A percentile compares a stretch with the other conserved stretches of the same genome.
phyloP scores from a whole-genome alignment of 208 protist species.

The Phytomonas francai region DNA sequence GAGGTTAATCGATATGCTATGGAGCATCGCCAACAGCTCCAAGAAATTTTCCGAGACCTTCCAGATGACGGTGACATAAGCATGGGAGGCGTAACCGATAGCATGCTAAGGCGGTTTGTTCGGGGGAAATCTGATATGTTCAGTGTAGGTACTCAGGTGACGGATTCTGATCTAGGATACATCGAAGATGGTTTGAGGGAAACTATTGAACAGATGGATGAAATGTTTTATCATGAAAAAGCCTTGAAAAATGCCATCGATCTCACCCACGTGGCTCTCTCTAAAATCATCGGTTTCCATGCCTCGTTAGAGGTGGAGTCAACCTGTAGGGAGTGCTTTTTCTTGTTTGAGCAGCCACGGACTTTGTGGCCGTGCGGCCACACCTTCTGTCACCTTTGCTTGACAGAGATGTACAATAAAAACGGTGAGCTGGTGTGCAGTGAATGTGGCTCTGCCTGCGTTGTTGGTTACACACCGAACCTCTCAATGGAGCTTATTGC shows the following conservation, averaged over 20 bases:
- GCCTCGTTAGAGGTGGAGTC: slow-evolving; percentile 79
- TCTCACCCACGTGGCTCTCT: slow-evolving; percentile 52
- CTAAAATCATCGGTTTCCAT: slow-evolving; percentile 80
- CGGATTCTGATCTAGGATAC: slow-evolving; percentile 65
- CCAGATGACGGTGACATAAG: slow-evolving; percentile 7
- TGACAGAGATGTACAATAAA: slow-evolving; percentile 69
- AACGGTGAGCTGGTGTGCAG: slow-evolving; percentile 73
- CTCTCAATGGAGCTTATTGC: slow-evolving; percentile 62
- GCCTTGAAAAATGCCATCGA: slow-evolving; percentile 46
- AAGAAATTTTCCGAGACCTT: not conserved
- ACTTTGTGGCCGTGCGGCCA: slow-evolving; percentile 87
- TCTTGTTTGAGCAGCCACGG: slow-evolving; percentile 68
- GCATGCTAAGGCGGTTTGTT: slow-evolving; percentile 61
- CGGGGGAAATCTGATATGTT: slow-evolving; percentile 17
- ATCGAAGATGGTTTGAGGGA: slow-evolving; percentile 44
- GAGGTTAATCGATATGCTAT: slow-evolving; percentile 60
- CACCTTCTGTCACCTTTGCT: slow-evolving; percentile 77
- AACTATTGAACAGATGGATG: slow-evolving; percentile 57
- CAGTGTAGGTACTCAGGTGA: slow-evolving; percentile 60
- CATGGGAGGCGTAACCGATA: slow-evolving; percentile 23
- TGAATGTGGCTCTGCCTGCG: slow-evolving; percentile 74
- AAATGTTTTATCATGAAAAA: slow-evolving; percentile 61
- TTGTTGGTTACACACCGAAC: slow-evolving; percentile 83
- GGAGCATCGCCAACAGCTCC: slow-evolving; percentile 4
- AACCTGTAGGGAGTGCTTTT: slow-evolving; percentile 85